Evolutionary conservation across 1,139 yeast species (phyloP).

Genomic region (Debaryomyces sp.): DNA sequence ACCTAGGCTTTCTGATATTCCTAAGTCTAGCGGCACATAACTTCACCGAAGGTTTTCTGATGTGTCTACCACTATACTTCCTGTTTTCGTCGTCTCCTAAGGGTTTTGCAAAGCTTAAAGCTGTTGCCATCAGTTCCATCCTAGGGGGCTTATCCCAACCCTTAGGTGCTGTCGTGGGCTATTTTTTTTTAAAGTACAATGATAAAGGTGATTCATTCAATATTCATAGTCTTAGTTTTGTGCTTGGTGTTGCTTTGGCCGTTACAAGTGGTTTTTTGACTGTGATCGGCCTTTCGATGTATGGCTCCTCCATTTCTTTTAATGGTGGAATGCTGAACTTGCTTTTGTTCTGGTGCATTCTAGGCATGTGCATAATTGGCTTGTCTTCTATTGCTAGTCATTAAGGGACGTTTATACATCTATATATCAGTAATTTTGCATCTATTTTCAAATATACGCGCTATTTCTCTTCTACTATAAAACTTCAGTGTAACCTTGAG

Average conservation of each 20-base stretch:
- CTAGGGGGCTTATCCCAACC: slow-evolving; percentile 90
- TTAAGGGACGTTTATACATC: background rate
- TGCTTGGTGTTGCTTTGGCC: slow-evolving; percentile 69
- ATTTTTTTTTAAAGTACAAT: slow-evolving; percentile 50
- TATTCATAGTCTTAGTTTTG: slow-evolving; percentile 36
- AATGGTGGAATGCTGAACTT: slow-evolving; percentile 58
- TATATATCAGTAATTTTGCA: slow-evolving; percentile 7
- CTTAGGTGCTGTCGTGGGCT: slow-evolving; percentile 80
- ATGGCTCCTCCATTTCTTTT: slow-evolving; percentile 72
- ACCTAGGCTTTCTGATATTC: slow-evolving; percentile 78
- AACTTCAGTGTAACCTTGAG: background rate
- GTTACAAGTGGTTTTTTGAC: slow-evolving; percentile 83
- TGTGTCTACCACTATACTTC: slow-evolving; percentile 87
- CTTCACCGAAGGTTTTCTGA: slow-evolving; percentile 92
- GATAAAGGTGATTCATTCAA: slow-evolving; percentile 34
- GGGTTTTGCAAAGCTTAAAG: slow-evolving; percentile 54
- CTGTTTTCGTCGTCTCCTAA: slow-evolving; percentile 43
- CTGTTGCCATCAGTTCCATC: slow-evolving; percentile 63
- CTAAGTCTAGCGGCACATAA: slow-evolving; percentile 86
- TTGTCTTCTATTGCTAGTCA: slow-evolving; percentile 21
- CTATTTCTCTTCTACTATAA: background rate
- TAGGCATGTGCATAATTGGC: slow-evolving; percentile 49
- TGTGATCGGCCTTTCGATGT: slow-evolving; percentile 83
- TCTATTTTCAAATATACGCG: slow-evolving; percentile 7
- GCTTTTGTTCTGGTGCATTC: slow-evolving; percentile 54